These are phyloP conservation scores for Murraya paniculata DNA, from an alignment of 345 rosid species.

Conservation along the genomic window DNA sequence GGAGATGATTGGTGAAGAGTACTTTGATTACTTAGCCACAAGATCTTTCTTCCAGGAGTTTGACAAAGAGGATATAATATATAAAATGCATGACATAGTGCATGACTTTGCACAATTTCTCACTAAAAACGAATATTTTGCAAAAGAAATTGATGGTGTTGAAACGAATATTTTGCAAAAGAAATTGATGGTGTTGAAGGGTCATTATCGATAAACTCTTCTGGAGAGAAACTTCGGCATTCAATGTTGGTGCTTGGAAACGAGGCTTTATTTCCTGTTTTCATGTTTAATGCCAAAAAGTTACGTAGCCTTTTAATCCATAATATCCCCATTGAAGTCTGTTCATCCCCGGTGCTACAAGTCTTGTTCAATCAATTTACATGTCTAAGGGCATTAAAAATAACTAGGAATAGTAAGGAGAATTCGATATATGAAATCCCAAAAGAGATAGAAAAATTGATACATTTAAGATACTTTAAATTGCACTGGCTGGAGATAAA, in stretches of 20 bases:
- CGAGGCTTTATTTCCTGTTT: neutral
- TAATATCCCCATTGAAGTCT: too few species aligned
- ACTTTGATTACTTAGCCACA: neutral
- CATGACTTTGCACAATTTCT: neutral
- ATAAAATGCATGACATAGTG: neutral
- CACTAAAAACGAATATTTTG: neutral
- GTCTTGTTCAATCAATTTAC: neutral
- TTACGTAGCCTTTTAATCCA: neutral
- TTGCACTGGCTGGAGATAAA: neutral
- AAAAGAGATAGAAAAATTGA: neutral
- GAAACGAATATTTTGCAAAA: too few species aligned
- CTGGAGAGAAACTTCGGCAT: neutral
- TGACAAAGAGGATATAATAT: neutral
- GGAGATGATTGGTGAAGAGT: neutral
- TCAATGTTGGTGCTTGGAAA: neutral
- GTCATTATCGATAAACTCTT: neutral
- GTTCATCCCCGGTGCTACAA: neutral
- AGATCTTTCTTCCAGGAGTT: neutral
- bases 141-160: neutral
- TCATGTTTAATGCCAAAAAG: neutral
- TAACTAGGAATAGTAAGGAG: neutral
- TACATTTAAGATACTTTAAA: neutral
- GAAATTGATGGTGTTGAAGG: neutral
- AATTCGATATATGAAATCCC: neutral
- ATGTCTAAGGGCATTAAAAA: neutral